These are phyloP conservation scores for Betula pendula DNA, from an alignment of 306 rosid genomes.

Conservation along the genomic window DNA sequence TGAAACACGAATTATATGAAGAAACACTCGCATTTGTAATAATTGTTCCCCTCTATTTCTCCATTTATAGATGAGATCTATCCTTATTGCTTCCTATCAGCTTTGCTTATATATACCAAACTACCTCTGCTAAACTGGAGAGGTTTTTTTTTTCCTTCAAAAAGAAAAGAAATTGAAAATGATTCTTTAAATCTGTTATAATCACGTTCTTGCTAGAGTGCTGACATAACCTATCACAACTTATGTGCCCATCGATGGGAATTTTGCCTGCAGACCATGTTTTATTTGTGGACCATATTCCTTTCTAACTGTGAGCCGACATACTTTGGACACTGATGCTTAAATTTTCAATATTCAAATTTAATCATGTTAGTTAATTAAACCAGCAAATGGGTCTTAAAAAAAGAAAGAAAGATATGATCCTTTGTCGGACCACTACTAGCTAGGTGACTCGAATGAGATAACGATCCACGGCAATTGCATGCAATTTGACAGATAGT, in stretches of 20 bases:
- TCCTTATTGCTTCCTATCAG: slow-evolving; percentile 1
- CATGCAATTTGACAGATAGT: too few relatives aligned
- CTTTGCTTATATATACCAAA: not conserved
- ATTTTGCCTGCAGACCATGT: not conserved
- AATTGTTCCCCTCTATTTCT: slow-evolving; percentile 27
- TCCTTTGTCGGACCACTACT: not conserved
- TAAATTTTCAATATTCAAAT: not conserved
- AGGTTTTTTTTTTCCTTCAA: not conserved
- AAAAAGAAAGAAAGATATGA: not conserved
- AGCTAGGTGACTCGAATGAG: too few relatives aligned
- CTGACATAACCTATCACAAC: too few relatives aligned
- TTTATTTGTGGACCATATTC: not conserved
- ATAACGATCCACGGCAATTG: too few relatives aligned
- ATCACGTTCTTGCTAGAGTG: too few relatives aligned
- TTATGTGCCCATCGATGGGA: not conserved
- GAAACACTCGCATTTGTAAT: slow-evolving; percentile 47
- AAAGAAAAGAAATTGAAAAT: too few relatives aligned
- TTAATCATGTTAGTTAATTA: not conserved
- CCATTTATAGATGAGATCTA: slow-evolving; percentile 23
- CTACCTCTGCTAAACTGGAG: not conserved
- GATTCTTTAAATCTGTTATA: too few relatives aligned
- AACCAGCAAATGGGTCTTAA: not conserved
- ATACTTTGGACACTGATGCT: not conserved
- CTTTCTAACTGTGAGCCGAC: not conserved
- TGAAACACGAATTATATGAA: slow-evolving; percentile 60